Percentiles rank a stretch among this genome's conserved stretches.
Evolutionary conservation across 2,329 filamentous ascomycete species (phyloP).

Genomic region (Orbilia javanica): DNA sequence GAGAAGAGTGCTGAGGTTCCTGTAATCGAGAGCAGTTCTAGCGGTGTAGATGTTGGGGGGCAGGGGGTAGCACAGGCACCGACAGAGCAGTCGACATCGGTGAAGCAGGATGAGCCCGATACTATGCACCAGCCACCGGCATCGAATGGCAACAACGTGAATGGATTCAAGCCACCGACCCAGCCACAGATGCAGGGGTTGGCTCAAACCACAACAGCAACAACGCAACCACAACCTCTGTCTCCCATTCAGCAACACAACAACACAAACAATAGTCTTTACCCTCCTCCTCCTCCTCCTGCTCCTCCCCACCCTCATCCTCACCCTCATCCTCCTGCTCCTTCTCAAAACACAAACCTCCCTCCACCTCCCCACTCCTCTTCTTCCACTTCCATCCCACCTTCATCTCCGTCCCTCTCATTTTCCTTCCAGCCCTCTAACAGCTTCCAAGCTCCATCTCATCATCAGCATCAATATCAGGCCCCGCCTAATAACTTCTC

Average conservation of each 20-base stretch:
- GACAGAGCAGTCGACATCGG: neutral
- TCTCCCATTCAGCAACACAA: conserved; percentile 24
- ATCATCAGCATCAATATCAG: conserved; percentile 23
- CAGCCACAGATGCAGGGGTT: neutral
- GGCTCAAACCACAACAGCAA: conserved; percentile 14
- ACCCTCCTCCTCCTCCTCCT: neutral
- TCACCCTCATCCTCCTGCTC: neutral
- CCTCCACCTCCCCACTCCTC: neutral
- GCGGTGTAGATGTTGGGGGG: neutral
- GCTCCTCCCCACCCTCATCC: neutral
- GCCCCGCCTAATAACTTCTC: conserved; percentile 17
- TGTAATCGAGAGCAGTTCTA: conserved; percentile 1
- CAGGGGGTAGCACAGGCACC: neutral
- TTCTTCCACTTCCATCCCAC: neutral
- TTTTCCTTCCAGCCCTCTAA: conserved; percentile 1
- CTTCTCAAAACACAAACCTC: conserved; percentile 9
- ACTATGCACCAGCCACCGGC: neutral
- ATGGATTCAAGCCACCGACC: conserved; percentile 5
- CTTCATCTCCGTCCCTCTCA: conserved; percentile 11
- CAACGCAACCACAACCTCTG: conserved; percentile 39
- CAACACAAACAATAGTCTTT: neutral
- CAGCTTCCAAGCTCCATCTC: conserved; percentile 24
- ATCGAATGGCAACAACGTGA: neutral
- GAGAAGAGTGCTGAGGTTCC: neutral
- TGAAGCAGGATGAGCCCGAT: neutral